These are phyloP conservation scores for Allomyces macrogynus DNA, from an alignment of 192 early-diverging fungal genomes.

Conservation along the genomic window DNA sequence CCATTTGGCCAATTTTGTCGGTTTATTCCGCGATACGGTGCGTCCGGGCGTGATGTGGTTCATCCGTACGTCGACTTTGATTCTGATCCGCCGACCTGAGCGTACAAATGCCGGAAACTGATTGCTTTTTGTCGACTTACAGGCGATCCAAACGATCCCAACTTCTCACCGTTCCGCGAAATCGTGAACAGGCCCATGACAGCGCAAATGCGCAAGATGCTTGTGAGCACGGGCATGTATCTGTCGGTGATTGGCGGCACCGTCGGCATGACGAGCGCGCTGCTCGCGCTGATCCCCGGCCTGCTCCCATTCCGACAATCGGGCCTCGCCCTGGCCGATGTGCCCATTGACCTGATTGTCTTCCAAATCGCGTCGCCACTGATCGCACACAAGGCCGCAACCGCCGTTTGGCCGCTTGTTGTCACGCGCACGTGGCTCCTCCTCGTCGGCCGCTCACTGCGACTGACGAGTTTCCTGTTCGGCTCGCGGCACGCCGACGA, in stretches of 20 bases:
- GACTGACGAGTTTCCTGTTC: slow-evolving; percentile 70
- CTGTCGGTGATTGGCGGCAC: slow-evolving; percentile 48
- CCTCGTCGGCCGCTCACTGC: slow-evolving; percentile 31
- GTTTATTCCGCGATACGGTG: slow-evolving; percentile 56
- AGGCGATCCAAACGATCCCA: slow-evolving; percentile 82
- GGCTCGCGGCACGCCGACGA: slow-evolving; percentile 45
- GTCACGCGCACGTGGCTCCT: slow-evolving; percentile 56
- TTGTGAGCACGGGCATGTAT: slow-evolving; percentile 66
- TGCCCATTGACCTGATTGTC: slow-evolving; percentile 53
- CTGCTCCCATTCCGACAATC: slow-evolving; percentile 7
- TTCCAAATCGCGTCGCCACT: slow-evolving; percentile 56
- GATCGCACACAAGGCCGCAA: slow-evolving; percentile 33
- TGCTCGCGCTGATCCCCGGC: slow-evolving; percentile 4
- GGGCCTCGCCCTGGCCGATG: slow-evolving; percentile 47
- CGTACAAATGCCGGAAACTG: no score
- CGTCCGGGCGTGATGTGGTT: slow-evolving; percentile 96
- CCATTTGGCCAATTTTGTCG: slow-evolving; percentile 72
- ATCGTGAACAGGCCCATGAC: slow-evolving; percentile 59
- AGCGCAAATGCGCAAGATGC: slow-evolving; percentile 65
- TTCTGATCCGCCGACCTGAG: no score
- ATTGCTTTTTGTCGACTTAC: no score
- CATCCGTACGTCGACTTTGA: slow-evolving; percentile 21
- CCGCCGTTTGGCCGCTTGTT: slow-evolving; percentile 28
- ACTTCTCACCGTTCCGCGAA: slow-evolving; percentile 84
- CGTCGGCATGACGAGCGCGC: slow-evolving; percentile 32